Base-by-base conservation (phyloP, 306 rosid genomes). In the Dalbergia cochinchinensis region DNA sequence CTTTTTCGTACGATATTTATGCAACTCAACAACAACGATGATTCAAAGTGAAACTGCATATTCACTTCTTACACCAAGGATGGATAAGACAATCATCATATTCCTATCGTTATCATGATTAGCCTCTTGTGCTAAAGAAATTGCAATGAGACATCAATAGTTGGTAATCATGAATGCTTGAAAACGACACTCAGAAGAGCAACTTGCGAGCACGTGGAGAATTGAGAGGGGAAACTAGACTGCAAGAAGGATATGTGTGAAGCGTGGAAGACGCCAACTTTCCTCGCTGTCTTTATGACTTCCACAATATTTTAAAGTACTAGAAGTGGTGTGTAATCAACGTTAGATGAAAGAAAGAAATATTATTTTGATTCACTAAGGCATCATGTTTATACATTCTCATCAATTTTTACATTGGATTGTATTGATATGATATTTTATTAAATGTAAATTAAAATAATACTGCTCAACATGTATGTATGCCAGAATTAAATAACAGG, bases 81-180 rank as follows among this genome's bases (percentile, higher is more conserved):
- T 11, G 57, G 57, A 26, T 60, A 60, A 26, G n/a, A 22, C 5
- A 4, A 54, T 7, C 22, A 16, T 54, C 10, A 42, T n/a, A 53
- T 53, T 26, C 60, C 22, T 54, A 7, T 60, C 65, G n/a, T 59
- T 60, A 26, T 37, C 69, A n/a, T 8, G 50, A 64, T 64, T n/a
- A 37, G 50, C 26, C 22, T 35, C 13, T n/a, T 16, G 31, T 35
- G 70, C 41, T 39, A 42, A 11, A 42, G n/a, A 67, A 44, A 20
- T 12, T 67, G 10, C 44, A 62, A 19, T 11, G 19, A 11, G 19
- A n/a, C 39, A 20, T 6, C 22, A 6, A 44, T 20, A 11, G 55
- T 19, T 4, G 73, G 54, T 19, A 67, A 42, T 67, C 39, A 67
- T 39, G 18, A 67, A 67, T 42, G 37, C 57, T 34, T 67, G 73